These are phyloP conservation scores for Mycena olivaceomarginata DNA, from an alignment of 768 basidiomycete genomes.

Conservation along the genomic window DNA sequence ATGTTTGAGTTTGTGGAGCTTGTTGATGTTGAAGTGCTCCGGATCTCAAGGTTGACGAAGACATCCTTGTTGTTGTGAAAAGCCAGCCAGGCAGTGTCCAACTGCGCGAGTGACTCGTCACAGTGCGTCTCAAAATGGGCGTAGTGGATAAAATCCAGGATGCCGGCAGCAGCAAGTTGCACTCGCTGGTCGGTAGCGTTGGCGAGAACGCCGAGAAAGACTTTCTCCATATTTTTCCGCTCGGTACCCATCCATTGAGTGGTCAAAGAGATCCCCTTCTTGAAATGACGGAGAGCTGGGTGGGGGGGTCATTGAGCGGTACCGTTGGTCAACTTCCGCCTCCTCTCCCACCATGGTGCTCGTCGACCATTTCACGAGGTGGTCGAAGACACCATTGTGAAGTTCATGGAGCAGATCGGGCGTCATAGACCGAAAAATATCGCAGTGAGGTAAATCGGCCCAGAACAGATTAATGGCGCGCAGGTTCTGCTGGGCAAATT, in stretches of 20 bases:
- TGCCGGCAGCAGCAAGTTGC: too few species aligned
- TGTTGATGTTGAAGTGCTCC: constrained; percentile 57
- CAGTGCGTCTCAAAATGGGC: constrained; percentile 40
- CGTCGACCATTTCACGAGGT: too few species aligned
- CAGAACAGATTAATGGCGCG: constrained; percentile 59
- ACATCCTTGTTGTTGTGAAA: constrained; percentile 53
- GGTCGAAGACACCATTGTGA: constrained; percentile 66
- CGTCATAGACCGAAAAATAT: not conserved
- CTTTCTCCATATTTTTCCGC: constrained; percentile 44
- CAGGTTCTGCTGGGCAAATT: constrained; percentile 43
- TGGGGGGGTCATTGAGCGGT: too few species aligned
- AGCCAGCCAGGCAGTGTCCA: constrained; percentile 43
- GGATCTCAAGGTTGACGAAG: constrained; percentile 46
- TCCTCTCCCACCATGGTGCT: too few species aligned
- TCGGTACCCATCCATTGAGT: constrained; percentile 46
- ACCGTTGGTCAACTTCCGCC: too few species aligned
- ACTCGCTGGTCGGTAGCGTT: too few species aligned
- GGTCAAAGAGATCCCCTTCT: too few species aligned
- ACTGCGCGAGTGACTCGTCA: constrained; percentile 42
- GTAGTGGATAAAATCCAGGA: constrained; percentile 51
- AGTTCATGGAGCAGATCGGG: constrained; percentile 62
- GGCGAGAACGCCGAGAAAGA: too few species aligned
- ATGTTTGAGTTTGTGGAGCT: constrained; percentile 31
- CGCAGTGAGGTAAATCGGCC: constrained; percentile 52
- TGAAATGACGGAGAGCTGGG: too few species aligned